phyloP scores from a whole-genome alignment of 805 yeast species.

The Sugiyamaella valdiviana region DNA sequence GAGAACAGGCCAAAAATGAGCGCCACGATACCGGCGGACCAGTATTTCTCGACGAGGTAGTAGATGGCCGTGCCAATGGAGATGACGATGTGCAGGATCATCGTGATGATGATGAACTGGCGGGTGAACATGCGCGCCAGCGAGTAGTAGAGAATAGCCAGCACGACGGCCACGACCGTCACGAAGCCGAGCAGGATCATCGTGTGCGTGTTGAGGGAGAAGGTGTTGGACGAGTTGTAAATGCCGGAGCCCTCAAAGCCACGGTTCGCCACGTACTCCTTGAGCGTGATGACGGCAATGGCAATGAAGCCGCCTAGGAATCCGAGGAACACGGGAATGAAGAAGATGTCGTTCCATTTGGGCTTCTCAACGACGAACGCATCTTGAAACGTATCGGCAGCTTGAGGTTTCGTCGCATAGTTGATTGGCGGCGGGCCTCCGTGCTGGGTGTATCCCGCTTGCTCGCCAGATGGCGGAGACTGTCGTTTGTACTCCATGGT shows the following conservation, averaged over 20 bases:
- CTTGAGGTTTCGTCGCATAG: constrained; percentile 22
- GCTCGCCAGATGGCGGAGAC: constrained; percentile 17
- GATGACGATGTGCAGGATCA: constrained; percentile 57
- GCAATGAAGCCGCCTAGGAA: constrained; percentile 61
- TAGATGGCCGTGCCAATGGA: constrained; percentile 74
- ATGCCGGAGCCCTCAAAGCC: constrained; percentile 57
- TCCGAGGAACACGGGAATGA: constrained; percentile 37
- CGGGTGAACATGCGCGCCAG: constrained; percentile 62
- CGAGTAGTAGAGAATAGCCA: constrained; percentile 50
- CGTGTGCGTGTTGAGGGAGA: constrained; percentile 70
- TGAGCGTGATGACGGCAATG: constrained; percentile 60
- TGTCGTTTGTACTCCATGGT: constrained; percentile 5
- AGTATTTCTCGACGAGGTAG: constrained; percentile 60
- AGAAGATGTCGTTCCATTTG: constrained; percentile 57
- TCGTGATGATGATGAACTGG: constrained; percentile 61
- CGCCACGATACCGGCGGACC: constrained; percentile 75
- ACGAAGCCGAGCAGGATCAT: constrained; percentile 63
- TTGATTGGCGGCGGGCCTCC: constrained; percentile 15
- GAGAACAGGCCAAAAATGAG: constrained; percentile 57
- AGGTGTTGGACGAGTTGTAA: constrained; percentile 45
- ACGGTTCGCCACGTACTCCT: constrained; percentile 53
- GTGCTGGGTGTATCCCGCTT: constrained; percentile 11
- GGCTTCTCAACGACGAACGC: constrained; percentile 63
- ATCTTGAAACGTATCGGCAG: constrained; percentile 45
- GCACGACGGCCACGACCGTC: constrained; percentile 51